Evolutionary conservation across 2,329 filamentous ascomycete genomes (phyloP), one percentile per base, ranked within the genome.

Genomic region (Fusarium torulosum): DNA sequence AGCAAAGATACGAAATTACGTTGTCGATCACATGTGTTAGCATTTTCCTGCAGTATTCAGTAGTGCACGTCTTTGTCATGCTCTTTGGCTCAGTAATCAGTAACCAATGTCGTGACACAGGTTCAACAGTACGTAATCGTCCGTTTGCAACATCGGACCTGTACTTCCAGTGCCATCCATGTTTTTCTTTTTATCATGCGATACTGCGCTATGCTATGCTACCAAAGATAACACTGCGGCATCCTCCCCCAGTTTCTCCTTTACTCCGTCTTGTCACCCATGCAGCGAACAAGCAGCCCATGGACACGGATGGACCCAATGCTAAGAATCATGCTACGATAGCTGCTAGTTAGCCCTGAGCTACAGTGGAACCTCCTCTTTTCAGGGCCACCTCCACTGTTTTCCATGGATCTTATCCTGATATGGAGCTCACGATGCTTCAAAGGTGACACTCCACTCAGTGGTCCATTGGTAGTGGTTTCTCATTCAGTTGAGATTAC

Each of bases 361-460:
- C 55, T 57, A 58, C 55, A 49, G 71, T 70, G 70, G 70, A 65
- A 55, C 50, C 59, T 52, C 19, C 19, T 19, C 35, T 37, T n/a
- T 10, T 23, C 47, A 54, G 58, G 62, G 50, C 41, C 35, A 23
- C 56, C 31, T 19, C 23, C 27, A 31, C 59, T 57, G 53, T 51
- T 54, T 44, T 63, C 53, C 37, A 60, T 63, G 54, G 54, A 64
- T 71, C 59, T 54, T 53, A 51, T 53, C 63, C 53, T 56, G 27
- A 45, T 66, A 56, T 38, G 61, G 69, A 60, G 56, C 68, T 69
- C 66, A 72, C 69, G 71, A 73, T 73, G 62, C 71, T 59, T 73
- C 71, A 71, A 44, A 45, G 53, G 41, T 23, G 46, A 56, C 50
- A 66, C 62, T 50, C 60, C 60, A 58, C 47, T 59, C 41, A 45